phyloP scores from a whole-genome alignment of 1,284 basidiomycete genomes.

The Rhodotorula sp. region DNA sequence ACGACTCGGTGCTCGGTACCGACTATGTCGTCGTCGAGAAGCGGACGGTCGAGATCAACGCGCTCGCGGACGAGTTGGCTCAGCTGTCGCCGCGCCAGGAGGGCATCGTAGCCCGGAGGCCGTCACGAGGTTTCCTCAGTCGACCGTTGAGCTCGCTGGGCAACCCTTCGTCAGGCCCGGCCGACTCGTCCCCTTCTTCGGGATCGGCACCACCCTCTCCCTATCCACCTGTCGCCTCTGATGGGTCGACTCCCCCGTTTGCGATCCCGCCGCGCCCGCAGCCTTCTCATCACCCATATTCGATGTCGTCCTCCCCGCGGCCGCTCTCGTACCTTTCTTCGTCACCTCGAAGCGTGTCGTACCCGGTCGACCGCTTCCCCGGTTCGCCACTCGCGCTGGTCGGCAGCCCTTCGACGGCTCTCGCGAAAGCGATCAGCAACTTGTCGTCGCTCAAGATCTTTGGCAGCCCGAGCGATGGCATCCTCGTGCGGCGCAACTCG shows the following conservation, averaged over 20 bases:
- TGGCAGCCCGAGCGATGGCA: slow-evolving; percentile 58
- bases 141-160: slow-evolving; percentile 37
- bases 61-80: slow-evolving; percentile 56
- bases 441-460: slow-evolving; percentile 88
- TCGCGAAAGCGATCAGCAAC: slow-evolving; percentile 71
- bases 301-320: slow-evolving; percentile 37
- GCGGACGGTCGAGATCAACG: slow-evolving; percentile 58
- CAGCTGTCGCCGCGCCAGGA: slow-evolving; percentile 49
- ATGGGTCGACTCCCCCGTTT: slow-evolving; percentile 50
- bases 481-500: slow-evolving; percentile 45
- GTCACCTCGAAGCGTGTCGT: slow-evolving; percentile 30
- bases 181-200: slow-evolving; percentile 45
- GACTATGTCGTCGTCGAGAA: slow-evolving; percentile 62
- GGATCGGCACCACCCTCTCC: slow-evolving; percentile 44
- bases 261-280: slow-evolving; percentile 44
- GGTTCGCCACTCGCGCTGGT: slow-evolving; percentile 43
- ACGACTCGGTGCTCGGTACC: slow-evolving; percentile 48
- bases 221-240: slow-evolving; percentile 39
- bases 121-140: slow-evolving; percentile 47
- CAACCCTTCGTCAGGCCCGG: slow-evolving; percentile 5
- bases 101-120: slow-evolving; percentile 47
- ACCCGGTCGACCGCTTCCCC: slow-evolving; percentile 32
- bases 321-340: slow-evolving; percentile 37
- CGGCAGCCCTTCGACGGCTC: slow-evolving; percentile 42
- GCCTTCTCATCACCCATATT: slow-evolving; percentile 36